These are phyloP conservation scores for Sherardia arvensis DNA, from an alignment of 257 asterid genomes.

Conservation along the genomic window DNA sequence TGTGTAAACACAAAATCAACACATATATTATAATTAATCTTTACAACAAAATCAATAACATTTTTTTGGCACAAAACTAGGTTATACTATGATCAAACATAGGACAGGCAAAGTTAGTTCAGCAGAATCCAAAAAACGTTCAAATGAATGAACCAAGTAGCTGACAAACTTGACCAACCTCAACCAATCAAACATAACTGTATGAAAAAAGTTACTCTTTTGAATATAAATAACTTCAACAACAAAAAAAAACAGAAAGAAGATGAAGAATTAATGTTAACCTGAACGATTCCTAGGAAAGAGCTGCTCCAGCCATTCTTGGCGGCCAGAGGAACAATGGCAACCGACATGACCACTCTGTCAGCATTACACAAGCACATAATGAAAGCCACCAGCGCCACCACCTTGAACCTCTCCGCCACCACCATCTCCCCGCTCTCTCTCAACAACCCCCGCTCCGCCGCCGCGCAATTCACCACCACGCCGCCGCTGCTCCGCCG, in stretches of 20 bases:
- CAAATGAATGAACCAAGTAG: background rate
- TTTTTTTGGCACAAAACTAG: too few species aligned
- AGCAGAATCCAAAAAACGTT: background rate
- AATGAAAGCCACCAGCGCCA: constrained; percentile 71
- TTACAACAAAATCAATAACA: too few species aligned
- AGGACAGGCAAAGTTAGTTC: background rate
- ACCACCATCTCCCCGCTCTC: constrained; percentile 30
- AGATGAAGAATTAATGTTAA: background rate
- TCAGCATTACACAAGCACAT: constrained; percentile 94
- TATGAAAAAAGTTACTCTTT: background rate
- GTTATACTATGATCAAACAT: too few species aligned
- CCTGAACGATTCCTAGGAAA: constrained; percentile 94
- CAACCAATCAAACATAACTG: background rate
- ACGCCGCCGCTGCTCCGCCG: constrained; percentile 10
- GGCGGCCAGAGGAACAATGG: constrained; percentile 84
- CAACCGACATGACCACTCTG: constrained; percentile 97
- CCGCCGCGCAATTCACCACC: constrained; percentile 59
- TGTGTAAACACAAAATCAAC: background rate
- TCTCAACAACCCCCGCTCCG: constrained; percentile 48
- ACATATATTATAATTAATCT: too few species aligned
- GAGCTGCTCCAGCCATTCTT: constrained; percentile 77
- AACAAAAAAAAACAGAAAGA: too few species aligned
- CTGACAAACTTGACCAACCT: constrained; percentile 1
- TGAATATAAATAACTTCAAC: background rate
- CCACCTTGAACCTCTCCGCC: constrained; percentile 88